Evolutionary conservation across 805 yeast species (phyloP), one percentile per base, ranked within the genome.

Genomic region (Schwanniomyces vanrijiae): DNA sequence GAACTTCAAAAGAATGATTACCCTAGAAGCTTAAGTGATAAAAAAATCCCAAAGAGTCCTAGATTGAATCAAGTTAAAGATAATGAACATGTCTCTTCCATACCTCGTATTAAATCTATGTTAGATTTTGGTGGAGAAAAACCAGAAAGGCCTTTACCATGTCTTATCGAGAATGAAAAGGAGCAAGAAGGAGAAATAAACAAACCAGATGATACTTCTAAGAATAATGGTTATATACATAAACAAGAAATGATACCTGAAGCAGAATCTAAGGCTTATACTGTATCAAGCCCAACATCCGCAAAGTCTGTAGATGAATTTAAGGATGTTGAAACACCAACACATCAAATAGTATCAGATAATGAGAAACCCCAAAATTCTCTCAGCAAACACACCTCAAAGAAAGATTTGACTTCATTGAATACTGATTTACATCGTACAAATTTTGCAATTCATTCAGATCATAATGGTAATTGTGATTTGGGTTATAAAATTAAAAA

Each of bases 401-500:
- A 37, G 19, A 38, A 38, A 20, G 29, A 22, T 22, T 14, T 38
- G 11, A 5, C 41, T 11, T 7, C 13, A 3, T 38, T 38, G 24
- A 24, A 42, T 21, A 31, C 25, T 4, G 45, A 31, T 28, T 10
- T 34, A 16, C 28, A 48, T 4, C 52, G 46, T 22, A n/a, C 47
- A 25, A 39, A 25, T 10, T 40, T 55, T 1, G 57, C 58, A 37
- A 39, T 61, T 14, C 50, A 50, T 7, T 39, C 63, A 11, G 66
- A 63, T 38, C 45, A 57, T n/a, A 55, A 52, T 43, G 75, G 76
- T 2, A 38, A 53, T 31, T 72, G 77, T 49, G 72, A 72, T 13
- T 60, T 72, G 44, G 78, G 78, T 3, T 73, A 73, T 50, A 66
- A 61, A 54, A 62, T 73, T 38, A 70, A 60, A 46, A 72, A 65